Base-by-base conservation (phyloP, 192 early-diverging fungal species). In the Ramicandelaber brevisporus region DNA sequence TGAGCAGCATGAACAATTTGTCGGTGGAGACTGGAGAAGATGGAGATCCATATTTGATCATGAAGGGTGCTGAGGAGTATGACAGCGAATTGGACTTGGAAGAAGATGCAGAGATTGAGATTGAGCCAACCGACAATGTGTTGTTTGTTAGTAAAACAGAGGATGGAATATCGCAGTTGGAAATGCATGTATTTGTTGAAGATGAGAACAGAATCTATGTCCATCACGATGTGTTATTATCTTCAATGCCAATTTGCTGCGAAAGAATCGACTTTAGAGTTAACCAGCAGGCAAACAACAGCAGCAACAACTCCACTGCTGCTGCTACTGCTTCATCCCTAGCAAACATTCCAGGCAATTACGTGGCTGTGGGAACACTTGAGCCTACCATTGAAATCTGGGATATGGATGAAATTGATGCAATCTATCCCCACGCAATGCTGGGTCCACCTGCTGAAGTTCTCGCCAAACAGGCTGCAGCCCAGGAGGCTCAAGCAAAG, bases 351-450 rank as follows among this genome's bases (percentile, higher is more conserved):
- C 8, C 54, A 3, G 85, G 89, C 27, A 88, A 79, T 53, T 99
- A 75, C 51, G 73, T 87, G 19, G 95, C 95, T 2, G 67, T 99
- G 26, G 95, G 80, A 21, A 95, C 90, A 11, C 95, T 96, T 59
- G 84, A 93, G 34, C 88, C 95, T 1, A 73, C 75, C 31, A 90
- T 99, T 29, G 95, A 99, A 46, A 87, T 99, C 40, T 99, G 95
- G 95, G 77, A 96, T 51, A 50, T 96, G 22, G 95, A 99, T 37
- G 63, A 58, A 1, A 44, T 92, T 11, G 95, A 99, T 45, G 59
- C 65, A 19, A 70, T 81, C 60, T 92, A 78, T 43, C 95, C 95
- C 3, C 70, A 85, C 32, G 53, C 74, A 19, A 75, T 99, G 16
- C 59, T 99, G 0, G 93, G 93, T 6, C 12, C 35, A 1, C 21